These are phyloP conservation scores for Coemansia sp. DNA, from an alignment of 192 early-diverging fungal species.

Conservation along the genomic window DNA sequence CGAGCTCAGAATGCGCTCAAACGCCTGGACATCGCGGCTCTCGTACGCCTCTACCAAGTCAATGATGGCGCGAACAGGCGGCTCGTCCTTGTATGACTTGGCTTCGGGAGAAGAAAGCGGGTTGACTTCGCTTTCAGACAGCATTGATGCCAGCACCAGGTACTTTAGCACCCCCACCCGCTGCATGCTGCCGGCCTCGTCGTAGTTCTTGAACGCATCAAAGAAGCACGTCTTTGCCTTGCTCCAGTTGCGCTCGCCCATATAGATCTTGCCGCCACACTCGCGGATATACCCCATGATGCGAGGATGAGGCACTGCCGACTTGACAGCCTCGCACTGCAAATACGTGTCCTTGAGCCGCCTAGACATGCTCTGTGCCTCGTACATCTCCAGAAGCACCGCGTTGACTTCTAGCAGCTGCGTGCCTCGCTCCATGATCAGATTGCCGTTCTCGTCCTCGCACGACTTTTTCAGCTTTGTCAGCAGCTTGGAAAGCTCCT, in stretches of 20 bases:
- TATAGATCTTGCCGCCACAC: constrained; percentile 98
- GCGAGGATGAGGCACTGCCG: constrained; percentile 92
- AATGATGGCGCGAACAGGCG: constrained; percentile 91
- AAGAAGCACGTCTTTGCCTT: constrained; percentile 93
- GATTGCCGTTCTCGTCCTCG: constrained; percentile 14
- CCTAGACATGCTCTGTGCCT: constrained; percentile 79
- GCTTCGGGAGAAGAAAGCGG: constrained; percentile 97
- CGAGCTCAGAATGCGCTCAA: constrained; percentile 80
- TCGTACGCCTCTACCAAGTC: constrained; percentile 90
- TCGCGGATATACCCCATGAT: constrained; percentile 97
- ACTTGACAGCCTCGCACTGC: constrained; percentile 82
- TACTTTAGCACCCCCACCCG: constrained; percentile 94
- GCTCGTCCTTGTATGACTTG: constrained; percentile 92
- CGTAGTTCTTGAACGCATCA: constrained; percentile 97
- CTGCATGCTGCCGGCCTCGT: constrained; percentile 91
- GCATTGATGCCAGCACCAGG: constrained; percentile 93
- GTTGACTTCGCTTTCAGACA: constrained; percentile 93
- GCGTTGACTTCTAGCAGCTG: constrained; percentile 91
- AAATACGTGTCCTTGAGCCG: constrained; percentile 90
- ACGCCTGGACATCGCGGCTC: constrained; percentile 77
- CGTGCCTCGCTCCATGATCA: constrained; percentile 82
- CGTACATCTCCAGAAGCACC: constrained; percentile 96
- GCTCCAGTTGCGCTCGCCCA: constrained; percentile 90
- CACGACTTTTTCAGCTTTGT: constrained; percentile 19
- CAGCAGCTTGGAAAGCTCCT: constrained; percentile 18